These are phyloP conservation scores for Exidia glandulosa DNA, from an alignment of 768 basidiomycete species.

Conservation along the genomic window DNA sequence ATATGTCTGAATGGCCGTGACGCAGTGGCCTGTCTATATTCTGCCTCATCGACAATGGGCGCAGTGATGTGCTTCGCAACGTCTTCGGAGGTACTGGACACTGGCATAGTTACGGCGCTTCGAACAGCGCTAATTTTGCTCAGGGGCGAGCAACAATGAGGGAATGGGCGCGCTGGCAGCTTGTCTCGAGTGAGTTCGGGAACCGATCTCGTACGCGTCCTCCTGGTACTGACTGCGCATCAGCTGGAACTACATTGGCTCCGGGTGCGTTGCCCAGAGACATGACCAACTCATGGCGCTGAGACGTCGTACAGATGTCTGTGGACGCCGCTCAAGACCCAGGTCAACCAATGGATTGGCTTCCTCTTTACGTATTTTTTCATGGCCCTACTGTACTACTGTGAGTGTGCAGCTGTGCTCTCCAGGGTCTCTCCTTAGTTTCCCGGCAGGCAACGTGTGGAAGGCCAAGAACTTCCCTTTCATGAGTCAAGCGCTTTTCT, in stretches of 20 bases:
- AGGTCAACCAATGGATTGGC: constrained; percentile 13
- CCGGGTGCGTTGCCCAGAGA: background rate
- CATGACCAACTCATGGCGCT: background rate
- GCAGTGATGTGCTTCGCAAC: constrained; percentile 20
- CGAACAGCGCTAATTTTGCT: background rate
- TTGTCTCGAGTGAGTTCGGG: constrained; percentile 9
- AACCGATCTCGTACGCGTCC: background rate
- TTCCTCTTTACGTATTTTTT: constrained; percentile 12
- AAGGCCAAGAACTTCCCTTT: constrained; percentile 19
- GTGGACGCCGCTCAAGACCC: constrained; percentile 19
- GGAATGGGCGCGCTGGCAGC: constrained; percentile 10
- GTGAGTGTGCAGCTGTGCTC: background rate
- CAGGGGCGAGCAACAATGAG: background rate
- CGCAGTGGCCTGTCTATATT: constrained; percentile 18
- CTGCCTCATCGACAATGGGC: constrained; percentile 20
- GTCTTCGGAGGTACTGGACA: constrained; percentile 24
- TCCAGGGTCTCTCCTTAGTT: background rate
- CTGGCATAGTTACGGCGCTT: background rate
- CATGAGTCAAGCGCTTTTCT: constrained; percentile 18
- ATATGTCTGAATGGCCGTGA: background rate
- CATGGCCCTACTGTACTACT: constrained; percentile 14
- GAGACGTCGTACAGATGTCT: constrained; percentile 7
- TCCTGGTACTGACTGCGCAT: background rate
- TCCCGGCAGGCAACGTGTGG: constrained; percentile 13
- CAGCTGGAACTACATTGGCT: constrained; percentile 13